Conservation (phyloP, 2,329 filamentous ascomycete species). For the Nannizzia gypsea region DNA sequence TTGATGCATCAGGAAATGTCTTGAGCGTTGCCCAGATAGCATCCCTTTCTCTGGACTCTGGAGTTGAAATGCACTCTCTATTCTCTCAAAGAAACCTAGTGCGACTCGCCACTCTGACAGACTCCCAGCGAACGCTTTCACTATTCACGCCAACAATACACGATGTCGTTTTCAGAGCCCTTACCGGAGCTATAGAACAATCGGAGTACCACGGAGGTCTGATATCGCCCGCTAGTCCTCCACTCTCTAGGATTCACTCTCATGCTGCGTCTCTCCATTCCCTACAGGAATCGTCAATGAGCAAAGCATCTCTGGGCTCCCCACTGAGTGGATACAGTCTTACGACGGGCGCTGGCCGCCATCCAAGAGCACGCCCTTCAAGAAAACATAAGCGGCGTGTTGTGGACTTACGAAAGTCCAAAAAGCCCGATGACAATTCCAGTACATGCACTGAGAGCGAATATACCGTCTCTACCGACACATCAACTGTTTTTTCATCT, state of each 20-base stretch:
- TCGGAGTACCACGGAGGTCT: conserved; percentile 42
- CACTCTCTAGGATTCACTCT: conserved; percentile 53
- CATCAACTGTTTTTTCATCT: conserved; percentile 42
- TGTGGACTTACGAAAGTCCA: conserved; percentile 35
- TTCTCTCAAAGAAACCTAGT: conserved; percentile 94
- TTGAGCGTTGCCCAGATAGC: conserved; percentile 65
- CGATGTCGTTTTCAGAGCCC: conserved; percentile 84
- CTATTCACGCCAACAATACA: conserved; percentile 83
- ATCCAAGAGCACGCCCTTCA: conserved; percentile 37
- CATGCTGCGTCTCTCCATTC: conserved; percentile 53
- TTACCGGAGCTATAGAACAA: conserved; percentile 67
- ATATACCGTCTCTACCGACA: conserved; percentile 29
- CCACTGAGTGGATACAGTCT: conserved; percentile 32
- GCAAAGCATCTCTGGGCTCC: conserved; percentile 36
- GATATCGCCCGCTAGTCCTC: conserved; percentile 34
- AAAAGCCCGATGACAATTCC: conserved; percentile 30
- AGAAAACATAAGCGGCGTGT: conserved; percentile 39
- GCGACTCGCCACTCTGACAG: conserved; percentile 66
- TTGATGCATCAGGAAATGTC: conserved; percentile 67
- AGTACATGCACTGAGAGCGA: conserved; percentile 34
- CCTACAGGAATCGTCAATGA: conserved; percentile 59
- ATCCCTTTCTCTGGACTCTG: conserved; percentile 64
- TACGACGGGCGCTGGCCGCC: conserved; percentile 30
- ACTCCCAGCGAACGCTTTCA: conserved; percentile 82
- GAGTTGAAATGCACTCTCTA: conserved; percentile 70